Base-by-base conservation (phyloP, 192 early-diverging fungal genomes). In the Dissophora ornata region DNA sequence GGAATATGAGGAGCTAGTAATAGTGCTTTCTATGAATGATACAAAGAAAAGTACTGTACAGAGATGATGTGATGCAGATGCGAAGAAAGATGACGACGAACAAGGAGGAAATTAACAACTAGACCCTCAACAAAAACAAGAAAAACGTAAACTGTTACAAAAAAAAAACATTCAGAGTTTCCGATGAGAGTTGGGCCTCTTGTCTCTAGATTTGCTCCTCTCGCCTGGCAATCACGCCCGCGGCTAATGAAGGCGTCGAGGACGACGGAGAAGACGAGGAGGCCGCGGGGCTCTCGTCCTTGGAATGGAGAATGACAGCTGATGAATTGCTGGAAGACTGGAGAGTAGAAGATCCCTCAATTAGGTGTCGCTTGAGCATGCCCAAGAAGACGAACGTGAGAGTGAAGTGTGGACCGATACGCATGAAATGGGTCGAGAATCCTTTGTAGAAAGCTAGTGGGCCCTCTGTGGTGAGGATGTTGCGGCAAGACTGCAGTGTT, bases 351-450 rank as follows among this genome's bases (percentile, higher is more conserved):
- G 73, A 67, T 34, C 73, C 73, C 38, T 77, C 73, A 36, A 77
- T 77, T 21, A 77, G 28, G 8, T 77, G 59, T 10, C 83, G 67
- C 36, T 82, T 80, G 24, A 83, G 55, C 62, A 89, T 84, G 47
- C 89, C 90, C 48, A 92, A 51, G 64, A 92, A 90, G 18, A 92
- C 89, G 69, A 92, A 92, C 4, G 90, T 92, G 32, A 92, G 70
- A 40, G 89, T 91, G 50, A 92, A 92, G 64, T 92, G 91, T 38
- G 91, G 91, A 16, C 91, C 91, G 62, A 92, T 92, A 26, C 91
- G 83, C 73, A 92, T 83, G 57, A 92, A 92, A 42, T 92, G 91
- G 5, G 90, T 87, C 18, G 80, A 75, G 58, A 91, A 86, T 50
- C 91, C 91, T 57, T 89, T 90, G 73, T 92, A 92, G 46, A 92